A percentile compares a stretch with the other conserved stretches of the same genome.
phyloP scores from a whole-genome alignment of 2,329 filamentous ascomycete genomes.

The Fusarium sp. region DNA sequence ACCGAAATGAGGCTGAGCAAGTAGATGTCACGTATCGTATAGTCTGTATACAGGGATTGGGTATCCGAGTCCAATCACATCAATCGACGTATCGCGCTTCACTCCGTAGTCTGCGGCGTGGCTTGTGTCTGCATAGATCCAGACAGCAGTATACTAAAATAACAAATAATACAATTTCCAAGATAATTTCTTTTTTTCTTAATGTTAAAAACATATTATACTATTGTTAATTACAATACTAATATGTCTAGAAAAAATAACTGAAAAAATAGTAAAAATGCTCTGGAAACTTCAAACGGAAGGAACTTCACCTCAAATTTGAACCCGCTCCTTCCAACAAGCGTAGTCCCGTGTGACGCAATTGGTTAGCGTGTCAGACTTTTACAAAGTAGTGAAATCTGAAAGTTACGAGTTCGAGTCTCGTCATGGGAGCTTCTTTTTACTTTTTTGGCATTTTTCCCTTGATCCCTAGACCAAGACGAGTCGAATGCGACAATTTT shows the following conservation, averaged over 20 bases:
- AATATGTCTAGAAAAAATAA: neutral
- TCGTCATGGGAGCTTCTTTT: rapidly evolving
- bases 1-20: neutral
- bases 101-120: neutral
- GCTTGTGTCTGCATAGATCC: neutral
- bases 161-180: neutral
- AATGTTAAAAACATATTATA: no score
- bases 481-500: neutral
- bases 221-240: no score
- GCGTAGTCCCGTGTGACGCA: neutral
- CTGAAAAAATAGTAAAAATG: neutral
- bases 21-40: neutral
- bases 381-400: neutral
- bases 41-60: neutral
- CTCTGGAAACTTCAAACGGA: neutral
- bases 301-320: neutral
- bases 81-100: neutral
- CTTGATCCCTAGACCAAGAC: rapidly evolving
- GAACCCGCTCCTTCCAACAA: neutral
- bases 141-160: neutral
- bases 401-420: slow-evolving; percentile 5
- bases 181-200: no score
- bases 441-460: rapidly evolving
- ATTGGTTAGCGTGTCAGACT: slow-evolving; percentile 30
- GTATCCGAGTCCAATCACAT: neutral